Percentiles rank a stretch among this genome's conserved stretches.
These are phyloP conservation scores for Dryas integrifolia DNA, from an alignment of 331 rosid genomes.

Conservation along the genomic window DNA sequence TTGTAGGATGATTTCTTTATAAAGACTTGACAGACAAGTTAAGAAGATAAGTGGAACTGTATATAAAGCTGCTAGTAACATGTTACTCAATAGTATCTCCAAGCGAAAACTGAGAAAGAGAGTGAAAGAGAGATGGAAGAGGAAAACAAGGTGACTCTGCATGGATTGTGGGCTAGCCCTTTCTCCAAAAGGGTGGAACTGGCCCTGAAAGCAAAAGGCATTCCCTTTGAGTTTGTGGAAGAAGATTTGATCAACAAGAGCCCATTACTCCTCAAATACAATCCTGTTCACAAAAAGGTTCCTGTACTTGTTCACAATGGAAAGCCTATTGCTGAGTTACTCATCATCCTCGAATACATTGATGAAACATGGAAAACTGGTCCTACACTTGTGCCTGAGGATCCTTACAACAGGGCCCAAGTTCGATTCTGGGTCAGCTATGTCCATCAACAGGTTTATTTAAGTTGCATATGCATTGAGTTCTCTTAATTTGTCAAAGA, in stretches of 20 bases:
- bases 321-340: slow-evolving; percentile 17
- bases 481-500: too few relatives aligned
- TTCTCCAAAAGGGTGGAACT: slow-evolving; percentile 21
- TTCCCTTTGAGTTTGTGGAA: slow-evolving; percentile 19
- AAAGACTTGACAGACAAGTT: neutral
- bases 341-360: slow-evolving; percentile 21
- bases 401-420: slow-evolving; percentile 6
- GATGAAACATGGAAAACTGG: slow-evolving; percentile 23
- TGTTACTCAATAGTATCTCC: neutral
- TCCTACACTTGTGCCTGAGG: slow-evolving; percentile 15
- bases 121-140: slow-evolving; percentile 15
- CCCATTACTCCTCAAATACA: neutral
- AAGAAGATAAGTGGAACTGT: neutral
- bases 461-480: too few relatives aligned
- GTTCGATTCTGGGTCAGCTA: slow-evolving; percentile 20
- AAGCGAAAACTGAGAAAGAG: neutral
- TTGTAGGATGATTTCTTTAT: too few relatives aligned
- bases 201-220: slow-evolving; percentile 20
- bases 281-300: slow-evolving; percentile 21
- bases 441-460: slow-evolving; percentile 4
- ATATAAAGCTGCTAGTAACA: neutral
- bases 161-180: slow-evolving; percentile 22
- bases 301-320: slow-evolving; percentile 29
- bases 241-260: slow-evolving; percentile 25
- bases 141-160: slow-evolving; percentile 7